Conservation (phyloP, 345 rosid genomes). For the Sonneratia alba region DNA sequence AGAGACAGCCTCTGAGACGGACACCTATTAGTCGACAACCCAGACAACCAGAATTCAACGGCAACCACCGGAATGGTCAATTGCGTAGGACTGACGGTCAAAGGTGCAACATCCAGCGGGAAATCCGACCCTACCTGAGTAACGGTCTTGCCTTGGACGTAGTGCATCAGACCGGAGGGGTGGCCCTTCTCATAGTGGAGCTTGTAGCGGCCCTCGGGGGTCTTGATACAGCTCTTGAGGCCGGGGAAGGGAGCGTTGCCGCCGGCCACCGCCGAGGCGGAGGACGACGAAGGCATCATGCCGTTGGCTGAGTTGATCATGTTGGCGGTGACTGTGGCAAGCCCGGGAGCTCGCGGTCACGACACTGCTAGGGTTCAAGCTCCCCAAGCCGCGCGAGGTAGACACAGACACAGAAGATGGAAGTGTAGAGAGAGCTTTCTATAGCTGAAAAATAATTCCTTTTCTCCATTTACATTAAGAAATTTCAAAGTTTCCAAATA, state of each 20-base stretch:
- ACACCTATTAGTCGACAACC: background rate
- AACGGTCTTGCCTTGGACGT: conserved; percentile 89
- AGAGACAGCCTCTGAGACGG: background rate
- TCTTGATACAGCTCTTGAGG: conserved; percentile 90
- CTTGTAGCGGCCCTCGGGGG: conserved; percentile 96
- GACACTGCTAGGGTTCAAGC: conserved; percentile 22
- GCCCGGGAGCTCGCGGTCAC: conserved; percentile 55
- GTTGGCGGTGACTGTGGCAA: conserved; percentile 15
- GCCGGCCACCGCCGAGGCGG: conserved; percentile 52
- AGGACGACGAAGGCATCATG: conserved; percentile 68
- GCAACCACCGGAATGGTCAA: background rate
- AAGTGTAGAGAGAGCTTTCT: no score
- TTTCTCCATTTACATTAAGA: no score
- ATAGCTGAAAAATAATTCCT: no score
- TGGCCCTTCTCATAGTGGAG: conserved; percentile 94
- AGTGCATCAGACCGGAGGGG: conserved; percentile 90
- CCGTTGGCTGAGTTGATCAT: conserved; percentile 86
- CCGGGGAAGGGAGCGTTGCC: conserved; percentile 79
- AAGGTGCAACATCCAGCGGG: background rate
- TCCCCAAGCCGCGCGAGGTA: background rate
- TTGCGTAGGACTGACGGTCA: background rate
- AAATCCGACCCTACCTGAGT: conserved; percentile 56
- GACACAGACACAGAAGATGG: no score
- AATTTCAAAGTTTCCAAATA: no score
- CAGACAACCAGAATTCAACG: background rate